Conservation (phyloP, 306 rosid species). For the Neltuma alba region DNA sequence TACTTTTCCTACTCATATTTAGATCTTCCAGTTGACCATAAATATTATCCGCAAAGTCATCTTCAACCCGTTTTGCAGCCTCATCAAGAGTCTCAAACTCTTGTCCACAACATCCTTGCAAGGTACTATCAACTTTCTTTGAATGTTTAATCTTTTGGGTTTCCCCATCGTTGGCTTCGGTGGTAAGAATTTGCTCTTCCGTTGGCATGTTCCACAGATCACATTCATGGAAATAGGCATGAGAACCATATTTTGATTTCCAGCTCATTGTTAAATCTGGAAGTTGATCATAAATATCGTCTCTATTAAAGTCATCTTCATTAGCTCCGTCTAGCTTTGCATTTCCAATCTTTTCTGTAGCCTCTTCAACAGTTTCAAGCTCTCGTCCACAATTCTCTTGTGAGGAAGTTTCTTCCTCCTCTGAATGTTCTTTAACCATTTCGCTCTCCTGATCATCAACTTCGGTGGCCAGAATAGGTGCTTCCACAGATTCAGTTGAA, state of each 20-base stretch:
- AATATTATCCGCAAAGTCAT: neutral
- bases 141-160: neutral
- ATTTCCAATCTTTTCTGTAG: neutral
- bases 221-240: neutral
- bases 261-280: neutral
- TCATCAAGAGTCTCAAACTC: neutral
- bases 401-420: neutral
- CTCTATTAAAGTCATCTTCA: neutral
- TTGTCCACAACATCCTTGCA: neutral
- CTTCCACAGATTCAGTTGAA: neutral
- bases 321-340: neutral
- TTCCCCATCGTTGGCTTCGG: neutral
- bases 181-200: neutral
- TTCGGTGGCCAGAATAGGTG: neutral
- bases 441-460: neutral
- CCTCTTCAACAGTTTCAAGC: neutral
- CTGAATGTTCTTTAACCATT: neutral
- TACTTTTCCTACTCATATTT: no score
- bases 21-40: neutral
- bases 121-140: neutral
- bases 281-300: neutral
- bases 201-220: neutral
- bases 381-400: neutral
- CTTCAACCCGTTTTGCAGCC: neutral
- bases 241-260: neutral